Base-by-base conservation (phyloP, 139 green algal species). In the Gonium pectorale region DNA sequence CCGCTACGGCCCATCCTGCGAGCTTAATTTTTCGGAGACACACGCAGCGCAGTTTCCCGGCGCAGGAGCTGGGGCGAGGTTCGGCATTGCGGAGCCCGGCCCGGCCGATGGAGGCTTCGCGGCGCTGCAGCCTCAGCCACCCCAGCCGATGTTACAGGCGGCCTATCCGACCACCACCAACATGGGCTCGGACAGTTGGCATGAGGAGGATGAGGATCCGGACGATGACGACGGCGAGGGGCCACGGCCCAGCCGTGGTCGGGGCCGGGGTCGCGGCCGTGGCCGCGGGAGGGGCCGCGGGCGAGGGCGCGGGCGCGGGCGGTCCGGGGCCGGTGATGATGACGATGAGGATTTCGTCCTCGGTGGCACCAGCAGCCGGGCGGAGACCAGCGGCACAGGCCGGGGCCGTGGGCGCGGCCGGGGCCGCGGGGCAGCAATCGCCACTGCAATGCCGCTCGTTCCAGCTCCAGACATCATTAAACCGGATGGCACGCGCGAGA, bases 1-100 rank as follows among this genome's bases (percentile, higher is more conserved):
- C 15, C 70, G 67, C 38, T 83, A 84, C 49, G 86, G 86, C 7
- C 27, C 67, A 19, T 56, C 67, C 1, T 74, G 81, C 1, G 68
- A 88, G 37, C 66, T 90, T 3, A 90, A 90, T 62, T 87, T 88
- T 51, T 43, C 67, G 37, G 37, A 67, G 31, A 31, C 22, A 2
- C n/a, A n/a, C n/a, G n/a, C n/a, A n/a, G n/a, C n/a, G n/a, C n/a
- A n/a, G n/a, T n/a, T n/a, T n/a, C n/a, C n/a, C n/a, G n/a, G n/a
- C n/a, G n/a, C n/a, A n/a, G n/a, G n/a, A n/a, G n/a, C n/a, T n/a
- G n/a, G n/a, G n/a, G n/a, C n/a, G n/a, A n/a, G n/a, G n/a, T n/a
- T n/a, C n/a, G n/a, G n/a, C n/a, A n/a, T n/a, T n/a, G n/a, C n/a
- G n/a, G n/a, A n/a, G n/a, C n/a, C n/a, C n/a, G n/a, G n/a, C n/a